These are phyloP conservation scores for Anthracocystis walkeri DNA, from an alignment of 1,284 basidiomycete species.

Conservation along the genomic window DNA sequence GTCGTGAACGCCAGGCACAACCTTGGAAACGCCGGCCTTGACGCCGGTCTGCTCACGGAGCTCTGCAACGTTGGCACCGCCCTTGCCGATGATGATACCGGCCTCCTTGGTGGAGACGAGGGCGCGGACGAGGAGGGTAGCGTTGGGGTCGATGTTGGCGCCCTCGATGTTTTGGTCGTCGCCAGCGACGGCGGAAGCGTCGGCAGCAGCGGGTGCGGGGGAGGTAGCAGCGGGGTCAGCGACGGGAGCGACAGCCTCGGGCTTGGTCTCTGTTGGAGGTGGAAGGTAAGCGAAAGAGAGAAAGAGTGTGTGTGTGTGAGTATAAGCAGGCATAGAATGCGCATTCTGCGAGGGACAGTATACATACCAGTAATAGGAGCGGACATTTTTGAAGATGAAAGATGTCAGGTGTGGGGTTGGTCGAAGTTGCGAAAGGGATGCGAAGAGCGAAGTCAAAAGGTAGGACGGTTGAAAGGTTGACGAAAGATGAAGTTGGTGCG, in stretches of 20 bases:
- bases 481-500: constrained; percentile 8
- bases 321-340: not conserved
- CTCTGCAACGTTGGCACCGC: constrained; percentile 95
- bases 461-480: constrained; percentile 9
- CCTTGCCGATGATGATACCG: constrained; percentile 77
- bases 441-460: not conserved
- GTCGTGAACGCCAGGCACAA: constrained; percentile 96
- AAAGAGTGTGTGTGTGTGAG: not conserved
- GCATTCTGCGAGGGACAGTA: not conserved
- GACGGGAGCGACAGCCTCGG: constrained; percentile 33
- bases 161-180: constrained; percentile 31
- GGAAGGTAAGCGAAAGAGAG: not conserved
- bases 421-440: constrained; percentile 1
- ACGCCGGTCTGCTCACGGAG: constrained; percentile 93
- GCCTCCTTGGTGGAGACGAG: constrained; percentile 67
- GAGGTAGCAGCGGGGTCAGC: constrained; percentile 17
- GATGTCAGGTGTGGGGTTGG: not conserved
- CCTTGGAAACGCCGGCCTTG: constrained; percentile 98
- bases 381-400: constrained; percentile 20
- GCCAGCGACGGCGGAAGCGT: constrained; percentile 23
- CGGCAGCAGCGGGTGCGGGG: constrained; percentile 16
- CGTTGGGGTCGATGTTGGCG: constrained; percentile 50
- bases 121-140: constrained; percentile 58
- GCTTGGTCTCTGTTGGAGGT: constrained; percentile 26
- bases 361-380: constrained; percentile 22